Conservation (phyloP, 1,139 yeast genomes). For the Pichia sp. region DNA sequence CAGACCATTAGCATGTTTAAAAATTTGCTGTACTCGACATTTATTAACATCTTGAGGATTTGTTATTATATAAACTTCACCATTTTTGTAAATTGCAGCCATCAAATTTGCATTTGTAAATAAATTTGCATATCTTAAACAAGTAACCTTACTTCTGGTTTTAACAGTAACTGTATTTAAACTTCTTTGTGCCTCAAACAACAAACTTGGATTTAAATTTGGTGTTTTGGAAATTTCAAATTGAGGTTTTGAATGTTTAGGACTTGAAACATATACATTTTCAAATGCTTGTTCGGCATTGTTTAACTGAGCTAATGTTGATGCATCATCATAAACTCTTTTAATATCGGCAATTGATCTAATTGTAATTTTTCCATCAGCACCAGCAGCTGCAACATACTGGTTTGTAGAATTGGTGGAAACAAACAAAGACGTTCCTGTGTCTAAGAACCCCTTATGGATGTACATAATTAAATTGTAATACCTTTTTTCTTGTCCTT, state of each 20-base stretch:
- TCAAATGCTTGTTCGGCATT: too few species aligned
- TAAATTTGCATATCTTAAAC: constrained; percentile 35
- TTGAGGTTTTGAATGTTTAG: background rate
- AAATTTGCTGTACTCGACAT: constrained; percentile 22
- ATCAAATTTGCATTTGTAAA: constrained; percentile 28
- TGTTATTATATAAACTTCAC: constrained; percentile 33
- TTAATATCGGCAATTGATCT: constrained; percentile 18
- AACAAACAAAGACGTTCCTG: constrained; percentile 18
- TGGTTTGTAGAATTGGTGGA: constrained; percentile 25
- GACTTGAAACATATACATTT: too few species aligned
- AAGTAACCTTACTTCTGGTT: constrained; percentile 25
- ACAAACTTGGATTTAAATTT: constrained; percentile 15
- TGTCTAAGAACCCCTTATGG: constrained; percentile 5
- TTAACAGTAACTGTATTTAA: constrained; percentile 25
- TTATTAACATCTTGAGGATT: constrained; percentile 21
- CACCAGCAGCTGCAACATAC: constrained; percentile 26
- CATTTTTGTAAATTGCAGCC: constrained; percentile 40
- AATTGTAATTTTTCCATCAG: constrained; percentile 26
- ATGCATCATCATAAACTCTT: constrained; percentile 1
- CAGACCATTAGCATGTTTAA: constrained; percentile 23
- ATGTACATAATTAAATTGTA: constrained; percentile 6
- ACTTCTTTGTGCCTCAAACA: constrained; percentile 19
- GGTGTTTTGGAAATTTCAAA: constrained; percentile 14
- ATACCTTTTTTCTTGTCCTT: too few species aligned
- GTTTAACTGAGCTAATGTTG: too few species aligned